Percentiles rank a stretch among this genome's conserved stretches.
Conservation (phyloP, 768 basidiomycete species). For the Sarcodon sp. region DNA sequence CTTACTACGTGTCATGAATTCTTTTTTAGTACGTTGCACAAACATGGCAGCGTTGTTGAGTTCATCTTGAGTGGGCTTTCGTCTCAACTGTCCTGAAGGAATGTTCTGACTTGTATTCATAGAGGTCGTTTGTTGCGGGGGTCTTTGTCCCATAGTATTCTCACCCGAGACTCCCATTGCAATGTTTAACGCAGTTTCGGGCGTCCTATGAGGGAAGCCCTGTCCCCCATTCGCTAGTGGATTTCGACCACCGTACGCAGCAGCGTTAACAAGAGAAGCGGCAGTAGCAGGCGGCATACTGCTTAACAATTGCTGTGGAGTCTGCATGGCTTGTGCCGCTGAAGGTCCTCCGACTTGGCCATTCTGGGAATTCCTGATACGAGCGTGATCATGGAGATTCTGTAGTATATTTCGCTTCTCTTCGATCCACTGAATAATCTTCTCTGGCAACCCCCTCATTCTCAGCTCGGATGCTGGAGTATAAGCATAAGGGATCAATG, state of each 20-base stretch:
- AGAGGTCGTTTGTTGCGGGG: too few species aligned
- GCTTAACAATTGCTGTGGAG: not conserved
- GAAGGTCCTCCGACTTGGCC: not conserved
- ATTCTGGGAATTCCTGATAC: not conserved
- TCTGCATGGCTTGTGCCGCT: slow-evolving; percentile 2
- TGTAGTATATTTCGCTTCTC: slow-evolving; percentile 25
- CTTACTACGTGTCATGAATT: slow-evolving; percentile 2
- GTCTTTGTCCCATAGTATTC: too few species aligned
- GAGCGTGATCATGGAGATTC: slow-evolving; percentile 4
- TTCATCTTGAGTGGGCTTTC: not conserved
- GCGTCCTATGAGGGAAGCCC: too few species aligned
- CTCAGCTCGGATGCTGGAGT: slow-evolving; percentile 38
- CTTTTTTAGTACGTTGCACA: not conserved
- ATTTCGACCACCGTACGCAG: too few species aligned
- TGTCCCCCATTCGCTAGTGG: too few species aligned
- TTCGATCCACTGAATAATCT: slow-evolving; percentile 46
- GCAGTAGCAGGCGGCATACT: too few species aligned
- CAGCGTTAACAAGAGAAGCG: too few species aligned
- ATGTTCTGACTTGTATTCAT: too few species aligned
- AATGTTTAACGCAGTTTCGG: too few species aligned
- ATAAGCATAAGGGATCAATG: slow-evolving; percentile 35
- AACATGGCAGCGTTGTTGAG: not conserved
- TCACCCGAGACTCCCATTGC: too few species aligned
- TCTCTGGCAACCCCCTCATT: slow-evolving; percentile 31
- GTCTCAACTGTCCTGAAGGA: too few species aligned